phyloP scores from a whole-genome alignment of 805 yeast genomes.

The Clavispora fructus region DNA sequence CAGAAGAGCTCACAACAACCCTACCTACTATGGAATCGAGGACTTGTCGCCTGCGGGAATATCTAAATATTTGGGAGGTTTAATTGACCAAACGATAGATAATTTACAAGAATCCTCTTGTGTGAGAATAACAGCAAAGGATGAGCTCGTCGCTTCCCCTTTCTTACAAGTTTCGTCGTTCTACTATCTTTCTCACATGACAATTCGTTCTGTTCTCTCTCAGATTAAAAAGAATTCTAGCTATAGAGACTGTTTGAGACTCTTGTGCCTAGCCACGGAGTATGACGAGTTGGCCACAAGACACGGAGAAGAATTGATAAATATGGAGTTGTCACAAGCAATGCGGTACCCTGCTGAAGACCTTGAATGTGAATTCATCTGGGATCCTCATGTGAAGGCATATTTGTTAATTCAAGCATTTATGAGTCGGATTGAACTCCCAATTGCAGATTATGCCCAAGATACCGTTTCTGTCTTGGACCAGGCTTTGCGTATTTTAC shows the following conservation, averaged over 20 bases:
- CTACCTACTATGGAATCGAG: slow-evolving; percentile 70
- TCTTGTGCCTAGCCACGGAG: slow-evolving; percentile 63
- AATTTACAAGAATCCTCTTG: slow-evolving; percentile 72
- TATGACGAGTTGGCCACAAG: slow-evolving; percentile 86
- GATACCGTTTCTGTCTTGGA: slow-evolving; percentile 92
- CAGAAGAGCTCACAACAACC: slow-evolving; percentile 71
- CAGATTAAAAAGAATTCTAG: slow-evolving; percentile 12
- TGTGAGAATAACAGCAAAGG: slow-evolving; percentile 45
- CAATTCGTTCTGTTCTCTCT: slow-evolving; percentile 51
- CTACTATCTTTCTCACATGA: slow-evolving; percentile 88
- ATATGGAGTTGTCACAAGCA: slow-evolving; percentile 47
- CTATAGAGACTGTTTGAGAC: slow-evolving; percentile 59
- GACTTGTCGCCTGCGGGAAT: slow-evolving; percentile 54
- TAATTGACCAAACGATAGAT: slow-evolving; percentile 65
- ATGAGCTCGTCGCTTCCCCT: slow-evolving; percentile 63
- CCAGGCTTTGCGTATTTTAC: slow-evolving; percentile 88
- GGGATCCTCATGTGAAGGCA: slow-evolving; percentile 86
- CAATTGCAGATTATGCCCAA: slow-evolving; percentile 91
- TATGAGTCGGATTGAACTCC: slow-evolving; percentile 68
- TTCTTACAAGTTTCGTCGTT: slow-evolving; percentile 82
- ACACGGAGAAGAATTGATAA: slow-evolving; percentile 81
- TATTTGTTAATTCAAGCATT: slow-evolving; percentile 69
- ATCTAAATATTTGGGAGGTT: slow-evolving; percentile 49
- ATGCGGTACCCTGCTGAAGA: slow-evolving; percentile 59
- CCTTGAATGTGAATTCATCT: slow-evolving; percentile 56